Base-by-base conservation (phyloP, 78 protist genomes). In the Trichosphaerium sp. region DNA sequence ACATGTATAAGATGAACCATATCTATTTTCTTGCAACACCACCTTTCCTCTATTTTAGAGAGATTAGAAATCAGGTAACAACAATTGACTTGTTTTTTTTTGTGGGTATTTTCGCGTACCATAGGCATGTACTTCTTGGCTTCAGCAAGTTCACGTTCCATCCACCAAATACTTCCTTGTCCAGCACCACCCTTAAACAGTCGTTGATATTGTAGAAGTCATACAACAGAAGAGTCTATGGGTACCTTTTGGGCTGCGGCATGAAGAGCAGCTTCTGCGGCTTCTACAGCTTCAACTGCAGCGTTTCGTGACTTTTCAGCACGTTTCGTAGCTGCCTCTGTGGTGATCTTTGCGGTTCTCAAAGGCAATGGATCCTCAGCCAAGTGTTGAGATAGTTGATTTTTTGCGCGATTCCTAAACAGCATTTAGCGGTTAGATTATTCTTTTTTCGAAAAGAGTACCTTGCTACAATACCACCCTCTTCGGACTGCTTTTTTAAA, bases 311-410 rank as follows among this genome's bases (percentile, higher is more conserved):
- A 32, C 59, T 54, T 54, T 35, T 54, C 59, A 10, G 32, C 59
- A 10, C 32, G 29, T 54, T 35, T 54, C 43, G 32, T 32, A 54
- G 59, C 59, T 32, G 59, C 59, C 10, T 54, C 59, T 35, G 29
- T 6, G 73, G 73, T 48, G 39, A 68, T 28, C 62, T 68, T 68
- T 59, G 73, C 73, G 34, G 18, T 6, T 23, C 73, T 39, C 25
- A 68, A 26, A 7, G 73, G 73, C 2, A 68, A 12, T 25, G 73
- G 73, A 21, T 68, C 73, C 26, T 68, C 73, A 7, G 35, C 5
- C 62, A 55, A 55, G 40, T 55, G 42, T 39, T 68, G 73, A 3
- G 57, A 59, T 18, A 68, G 62, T 37, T 68, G 68, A 64, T 39
- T 44, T 4, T 59, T 64, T 28, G 73, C 73, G 15, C 62, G 56